Evolutionary conservation across 2,329 filamentous ascomycete genomes (phyloP).

Genomic region (Chlorencoelia australis): DNA sequence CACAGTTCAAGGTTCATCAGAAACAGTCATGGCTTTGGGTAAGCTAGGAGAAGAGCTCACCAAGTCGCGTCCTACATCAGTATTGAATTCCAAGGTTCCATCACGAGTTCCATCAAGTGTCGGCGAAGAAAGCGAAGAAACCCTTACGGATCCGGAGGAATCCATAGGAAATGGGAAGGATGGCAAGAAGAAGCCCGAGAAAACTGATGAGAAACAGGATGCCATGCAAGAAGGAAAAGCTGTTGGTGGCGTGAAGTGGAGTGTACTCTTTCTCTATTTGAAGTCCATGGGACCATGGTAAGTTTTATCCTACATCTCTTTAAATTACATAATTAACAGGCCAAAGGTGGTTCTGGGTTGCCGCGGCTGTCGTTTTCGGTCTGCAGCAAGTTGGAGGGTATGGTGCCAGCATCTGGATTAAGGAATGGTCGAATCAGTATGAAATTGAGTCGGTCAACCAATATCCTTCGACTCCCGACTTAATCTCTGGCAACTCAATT

Average conservation of each 20-base stretch:
- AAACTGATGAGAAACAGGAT: constrained; percentile 31
- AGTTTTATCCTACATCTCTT: constrained; percentile 2
- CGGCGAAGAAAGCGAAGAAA: constrained; percentile 50
- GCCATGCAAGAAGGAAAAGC: constrained; percentile 69
- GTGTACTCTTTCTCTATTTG: constrained; percentile 79
- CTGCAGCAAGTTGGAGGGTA: constrained; percentile 79
- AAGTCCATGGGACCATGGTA: constrained; percentile 82
- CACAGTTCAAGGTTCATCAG: constrained; percentile 62
- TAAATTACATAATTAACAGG: constrained; percentile 8
- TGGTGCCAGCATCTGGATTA: constrained; percentile 88
- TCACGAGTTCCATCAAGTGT: constrained; percentile 72
- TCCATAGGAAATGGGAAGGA: constrained; percentile 34
- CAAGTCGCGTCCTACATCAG: constrained; percentile 63
- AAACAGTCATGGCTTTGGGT: constrained; percentile 75
- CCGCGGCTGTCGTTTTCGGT: constrained; percentile 64
- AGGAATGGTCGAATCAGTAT: constrained; percentile 91
- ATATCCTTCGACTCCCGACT: background rate
- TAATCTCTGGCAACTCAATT: constrained; percentile 19
- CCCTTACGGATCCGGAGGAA: constrained; percentile 38
- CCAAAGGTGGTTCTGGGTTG: constrained; percentile 67
- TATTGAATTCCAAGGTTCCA: constrained; percentile 58
- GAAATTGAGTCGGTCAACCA: background rate
- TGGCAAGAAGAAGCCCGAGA: constrained; percentile 33
- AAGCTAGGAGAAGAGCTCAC: constrained; percentile 77
- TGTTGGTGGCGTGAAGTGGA: constrained; percentile 77